Base-by-base conservation (phyloP, 345 rosid genomes). In the Iberis pinnata region DNA sequence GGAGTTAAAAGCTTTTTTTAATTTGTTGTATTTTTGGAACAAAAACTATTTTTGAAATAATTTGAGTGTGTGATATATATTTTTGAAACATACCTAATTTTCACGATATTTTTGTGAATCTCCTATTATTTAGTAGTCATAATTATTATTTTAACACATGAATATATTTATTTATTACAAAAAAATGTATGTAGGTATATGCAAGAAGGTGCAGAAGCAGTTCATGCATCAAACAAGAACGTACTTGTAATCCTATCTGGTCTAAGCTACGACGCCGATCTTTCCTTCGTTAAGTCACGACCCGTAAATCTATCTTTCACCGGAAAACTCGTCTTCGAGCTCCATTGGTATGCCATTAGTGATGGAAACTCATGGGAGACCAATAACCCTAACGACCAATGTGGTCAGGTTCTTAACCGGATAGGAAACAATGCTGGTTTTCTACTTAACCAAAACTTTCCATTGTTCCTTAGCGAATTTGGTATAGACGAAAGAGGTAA, bases 221-320 rank as follows among this genome's bases (percentile, higher is more conserved):
- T 92, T 50, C 94, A 88, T 65, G 50, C 77, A 26, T 80, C 83
- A 42, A 92, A 92, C 67, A 94, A 90, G 12, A 63, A 84, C 31
- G 78, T 88, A 55, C 88, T 92, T 3, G 90, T 92, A 13, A 83
- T 92, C 39, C 77, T 92, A 12, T 92, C 99, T 0, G 95, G 99
- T 26, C 76, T 92, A 51, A 78, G 45, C 58, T 92, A 73, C 22
- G 99, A 85, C 72, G 65, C 53, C 25, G 93, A 88, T 54, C 65
- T 92, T 38, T 77, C 94, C 0, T 92, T 85, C 62, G 61, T 88
- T 8, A 42, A 45, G 27, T 71, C 64, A 19, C 71, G 67, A 48
- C 73, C 82, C 0, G 69, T 75, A 39, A 73, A 49, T 8, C 61
- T 92, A 31, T 62, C 89, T 0, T 88, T 88, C 64, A 68, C 75